Base-by-base conservation (phyloP, 768 basidiomycete genomes). In the Inosperma sp. region DNA sequence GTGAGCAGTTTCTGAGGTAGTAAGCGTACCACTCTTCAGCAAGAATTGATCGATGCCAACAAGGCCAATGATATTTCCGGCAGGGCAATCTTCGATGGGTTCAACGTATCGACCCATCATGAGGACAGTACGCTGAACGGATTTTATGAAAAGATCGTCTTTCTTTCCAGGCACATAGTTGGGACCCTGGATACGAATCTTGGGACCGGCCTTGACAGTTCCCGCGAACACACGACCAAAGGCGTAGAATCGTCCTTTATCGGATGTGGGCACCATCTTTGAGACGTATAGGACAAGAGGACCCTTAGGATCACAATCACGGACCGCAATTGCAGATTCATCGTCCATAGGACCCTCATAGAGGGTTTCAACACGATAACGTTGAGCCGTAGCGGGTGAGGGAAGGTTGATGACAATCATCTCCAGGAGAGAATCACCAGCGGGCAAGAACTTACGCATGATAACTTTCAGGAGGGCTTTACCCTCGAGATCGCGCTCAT, bases 321-420 rank as follows among this genome's bases (percentile, higher is more conserved):
- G 86, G 77, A 99, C 94, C 75, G 84, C 91, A 60, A 98, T 92
- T 60, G 96, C 96, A 53, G 92, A 96, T 73, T 99, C 96, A 66
- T 99, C 96, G 73, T 99, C 96, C 93, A 97, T 93, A 63, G 96
- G 96, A 68, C 96, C 96, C 68, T 99, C 96, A 72, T 99, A 98
- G 56, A 99, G 86, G 59, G 96, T 98, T 80, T 98, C 93, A 50
- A 96, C 94, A 81, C 96, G 94, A 75, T 98, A 98, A 48, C 87
- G 82, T 73, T 99, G 96, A 55, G 96, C 96, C 56, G 95, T 98
- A 51, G 84, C 84, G 51, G 94, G 95, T 19, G 96, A 99, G 37
- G 96, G 95, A 58, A 99, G 84, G 77, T 97, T 92, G 73, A 99
- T 91, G 79, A 97, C 93, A 72, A 97, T 97, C 96, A 99, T 99